A percentile compares a stretch with the other conserved stretches of the same genome.
Conservation (phyloP, 495 filamentous ascomycete species). For the Thermothielavioides terrestris region DNA sequence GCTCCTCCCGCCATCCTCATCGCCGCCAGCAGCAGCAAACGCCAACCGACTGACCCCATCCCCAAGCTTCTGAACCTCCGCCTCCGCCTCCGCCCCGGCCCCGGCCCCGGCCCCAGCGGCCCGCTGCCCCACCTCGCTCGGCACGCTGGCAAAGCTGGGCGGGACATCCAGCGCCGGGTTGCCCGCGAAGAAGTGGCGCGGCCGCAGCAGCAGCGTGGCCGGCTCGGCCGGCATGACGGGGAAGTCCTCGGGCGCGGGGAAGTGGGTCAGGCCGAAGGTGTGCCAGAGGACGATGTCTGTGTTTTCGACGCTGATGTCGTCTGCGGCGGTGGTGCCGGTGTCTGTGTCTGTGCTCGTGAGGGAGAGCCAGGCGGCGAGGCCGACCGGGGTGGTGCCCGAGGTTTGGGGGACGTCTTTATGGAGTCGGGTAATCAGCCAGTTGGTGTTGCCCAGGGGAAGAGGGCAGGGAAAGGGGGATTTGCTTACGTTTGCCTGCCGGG, state of each 20-base stretch:
- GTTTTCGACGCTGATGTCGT: slow-evolving; percentile 66
- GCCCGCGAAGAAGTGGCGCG: slow-evolving; percentile 76
- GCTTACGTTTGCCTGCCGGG: slow-evolving; percentile 84
- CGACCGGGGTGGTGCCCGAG: slow-evolving; percentile 70
- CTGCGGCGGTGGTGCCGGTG: slow-evolving; percentile 70
- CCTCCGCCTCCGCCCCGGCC: slow-evolving; percentile 40
- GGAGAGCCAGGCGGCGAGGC: slow-evolving; percentile 79
- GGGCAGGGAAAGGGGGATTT: too few species aligned
- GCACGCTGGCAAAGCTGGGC: slow-evolving; percentile 66
- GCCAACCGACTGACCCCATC: slow-evolving; percentile 42
- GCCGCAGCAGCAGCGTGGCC: slow-evolving; percentile 74
- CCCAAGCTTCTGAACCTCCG: slow-evolving; percentile 34
- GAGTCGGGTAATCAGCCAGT: too few species aligned
- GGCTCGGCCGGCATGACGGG: slow-evolving; percentile 85
- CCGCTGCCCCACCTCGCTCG: slow-evolving; percentile 64
- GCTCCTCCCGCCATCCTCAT: neutral
- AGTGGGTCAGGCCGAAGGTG: slow-evolving; percentile 89
- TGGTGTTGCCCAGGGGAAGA: too few species aligned
- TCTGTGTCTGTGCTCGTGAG: too few species aligned
- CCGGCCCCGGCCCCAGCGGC: too few species aligned
- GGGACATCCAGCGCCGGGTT: slow-evolving; percentile 87
- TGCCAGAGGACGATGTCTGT: slow-evolving; percentile 92
- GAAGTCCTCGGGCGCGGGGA: slow-evolving; percentile 88
- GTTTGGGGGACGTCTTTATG: slow-evolving; percentile 95
- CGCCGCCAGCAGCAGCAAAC: too few species aligned